A percentile compares a stretch with the other conserved stretches of the same genome.
phyloP scores from a whole-genome alignment of 2,329 filamentous ascomycete genomes.

The Trichophyton simii region DNA sequence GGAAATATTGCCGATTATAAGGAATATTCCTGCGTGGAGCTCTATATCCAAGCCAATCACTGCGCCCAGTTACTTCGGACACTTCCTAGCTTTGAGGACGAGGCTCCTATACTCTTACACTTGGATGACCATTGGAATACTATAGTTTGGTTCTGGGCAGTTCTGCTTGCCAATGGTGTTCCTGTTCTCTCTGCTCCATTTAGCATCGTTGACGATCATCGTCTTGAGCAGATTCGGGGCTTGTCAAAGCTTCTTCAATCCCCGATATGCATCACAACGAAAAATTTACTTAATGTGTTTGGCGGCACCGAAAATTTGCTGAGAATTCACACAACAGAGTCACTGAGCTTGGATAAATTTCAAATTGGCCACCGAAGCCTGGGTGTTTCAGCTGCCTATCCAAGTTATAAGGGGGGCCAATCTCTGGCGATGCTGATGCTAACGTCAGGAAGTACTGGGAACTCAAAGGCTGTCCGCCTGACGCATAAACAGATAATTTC shows the following conservation, averaged over 20 bases:
- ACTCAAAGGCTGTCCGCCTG: constrained; percentile 39
- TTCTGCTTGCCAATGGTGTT: constrained; percentile 25
- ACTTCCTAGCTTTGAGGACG: neutral
- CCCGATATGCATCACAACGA: neutral
- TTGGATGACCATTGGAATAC: constrained; percentile 28
- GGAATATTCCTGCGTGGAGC: neutral
- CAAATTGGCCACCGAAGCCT: neutral
- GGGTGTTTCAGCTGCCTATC: neutral
- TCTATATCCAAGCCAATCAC: neutral
- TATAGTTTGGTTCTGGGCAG: constrained; percentile 33
- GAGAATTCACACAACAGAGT: neutral
- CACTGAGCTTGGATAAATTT: neutral
- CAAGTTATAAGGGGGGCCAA: neutral
- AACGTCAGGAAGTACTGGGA: constrained; percentile 42
- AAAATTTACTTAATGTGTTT: neutral
- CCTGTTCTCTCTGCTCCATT: constrained; percentile 29
- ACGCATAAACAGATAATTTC: constrained; percentile 34
- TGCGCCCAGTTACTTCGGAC: neutral
- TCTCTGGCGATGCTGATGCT: constrained; percentile 32
- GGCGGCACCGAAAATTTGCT: neutral
- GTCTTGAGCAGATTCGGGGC: neutral
- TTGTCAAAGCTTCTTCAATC: neutral
- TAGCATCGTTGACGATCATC: constrained; percentile 11
- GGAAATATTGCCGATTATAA: neutral
- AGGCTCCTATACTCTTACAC: constrained; percentile 15